Evolutionary conservation across 2,329 filamentous ascomycete species (phyloP).

Genomic region (Aspergillus sp.): DNA sequence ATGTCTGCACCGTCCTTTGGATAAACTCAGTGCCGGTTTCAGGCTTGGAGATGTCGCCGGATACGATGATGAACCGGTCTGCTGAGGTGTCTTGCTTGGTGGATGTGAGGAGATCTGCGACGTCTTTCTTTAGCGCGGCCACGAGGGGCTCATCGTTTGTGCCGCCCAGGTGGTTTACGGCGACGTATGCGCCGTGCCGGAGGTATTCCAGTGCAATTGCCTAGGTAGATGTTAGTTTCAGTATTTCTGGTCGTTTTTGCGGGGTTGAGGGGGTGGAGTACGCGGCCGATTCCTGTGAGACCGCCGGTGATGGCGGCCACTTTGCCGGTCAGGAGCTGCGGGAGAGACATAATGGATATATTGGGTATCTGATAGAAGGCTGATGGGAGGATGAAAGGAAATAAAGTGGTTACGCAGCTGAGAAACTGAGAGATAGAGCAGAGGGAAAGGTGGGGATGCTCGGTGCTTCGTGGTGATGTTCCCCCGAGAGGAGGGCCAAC

Average conservation of each 20-base stretch:
- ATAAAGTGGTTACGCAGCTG: neutral
- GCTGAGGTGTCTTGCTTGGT: slow-evolving; percentile 12
- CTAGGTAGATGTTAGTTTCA: slow-evolving; percentile 16
- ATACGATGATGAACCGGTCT: slow-evolving; percentile 61
- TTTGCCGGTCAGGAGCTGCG: slow-evolving; percentile 66
- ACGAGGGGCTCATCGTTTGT: slow-evolving; percentile 31
- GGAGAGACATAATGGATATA: slow-evolving; percentile 10
- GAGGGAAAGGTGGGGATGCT: slow-evolving; percentile 1
- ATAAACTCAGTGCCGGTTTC: slow-evolving; percentile 71
- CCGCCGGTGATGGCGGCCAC: slow-evolving; percentile 84
- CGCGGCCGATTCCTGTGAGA: slow-evolving; percentile 78
- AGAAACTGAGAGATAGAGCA: neutral
- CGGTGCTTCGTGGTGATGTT: slow-evolving; percentile 7
- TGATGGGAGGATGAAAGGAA: neutral
- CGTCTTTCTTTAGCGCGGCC: slow-evolving; percentile 30
- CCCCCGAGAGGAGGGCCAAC: neutral
- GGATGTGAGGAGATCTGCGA: slow-evolving; percentile 11
- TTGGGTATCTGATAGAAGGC: neutral
- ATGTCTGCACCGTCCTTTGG: slow-evolving; percentile 57
- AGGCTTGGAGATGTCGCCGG: slow-evolving; percentile 75
- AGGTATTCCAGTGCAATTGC: slow-evolving; percentile 81
- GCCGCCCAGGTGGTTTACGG: slow-evolving; percentile 73
- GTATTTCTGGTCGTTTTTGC: neutral
- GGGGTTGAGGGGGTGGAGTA: slow-evolving; percentile 15
- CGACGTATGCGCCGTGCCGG: slow-evolving; percentile 73